Conservation (phyloP, 768 basidiomycete species). For the Psilocybe subaeruginosa region DNA sequence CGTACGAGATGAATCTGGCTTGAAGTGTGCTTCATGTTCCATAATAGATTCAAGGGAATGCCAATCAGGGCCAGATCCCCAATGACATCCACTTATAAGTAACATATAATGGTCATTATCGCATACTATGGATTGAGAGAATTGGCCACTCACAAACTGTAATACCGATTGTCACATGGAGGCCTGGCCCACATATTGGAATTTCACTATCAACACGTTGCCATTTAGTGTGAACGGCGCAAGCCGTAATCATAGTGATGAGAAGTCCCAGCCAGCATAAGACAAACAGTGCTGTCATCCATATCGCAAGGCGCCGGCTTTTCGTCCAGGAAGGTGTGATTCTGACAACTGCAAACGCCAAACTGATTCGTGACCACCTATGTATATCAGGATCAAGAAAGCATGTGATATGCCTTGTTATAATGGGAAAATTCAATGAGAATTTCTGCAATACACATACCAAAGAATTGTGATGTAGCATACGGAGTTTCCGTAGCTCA, state of each 20-base stretch:
- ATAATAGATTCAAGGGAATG: constrained; percentile 4
- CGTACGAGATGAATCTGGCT: constrained; percentile 5
- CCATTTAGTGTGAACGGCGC: constrained; percentile 4
- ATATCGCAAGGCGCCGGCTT: neutral
- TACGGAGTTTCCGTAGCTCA: constrained; percentile 1
- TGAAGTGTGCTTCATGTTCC: constrained; percentile 3
- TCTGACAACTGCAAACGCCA: constrained; percentile 5
- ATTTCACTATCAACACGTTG: neutral
- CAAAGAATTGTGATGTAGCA: neutral
- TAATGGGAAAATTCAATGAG: no score
- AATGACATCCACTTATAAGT: neutral
- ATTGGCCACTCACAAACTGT: neutral
- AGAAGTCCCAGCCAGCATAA: neutral
- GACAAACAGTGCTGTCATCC: constrained; percentile 2
- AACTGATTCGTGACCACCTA: constrained; percentile 15
- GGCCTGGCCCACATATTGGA: constrained; percentile 3
- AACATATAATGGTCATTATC: neutral
- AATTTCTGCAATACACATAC: neutral
- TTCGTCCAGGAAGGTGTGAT: constrained; percentile 4
- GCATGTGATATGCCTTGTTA: no score
- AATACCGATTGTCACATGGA: neutral
- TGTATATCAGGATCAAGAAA: neutral
- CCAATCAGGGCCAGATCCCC: neutral
- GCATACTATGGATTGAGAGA: neutral
- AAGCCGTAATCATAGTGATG: neutral